A percentile compares a stretch with the other conserved stretches of the same genome.
Evolutionary conservation across 1,284 basidiomycete species (phyloP).

Genomic region (Sanghuangporus baumii): DNA sequence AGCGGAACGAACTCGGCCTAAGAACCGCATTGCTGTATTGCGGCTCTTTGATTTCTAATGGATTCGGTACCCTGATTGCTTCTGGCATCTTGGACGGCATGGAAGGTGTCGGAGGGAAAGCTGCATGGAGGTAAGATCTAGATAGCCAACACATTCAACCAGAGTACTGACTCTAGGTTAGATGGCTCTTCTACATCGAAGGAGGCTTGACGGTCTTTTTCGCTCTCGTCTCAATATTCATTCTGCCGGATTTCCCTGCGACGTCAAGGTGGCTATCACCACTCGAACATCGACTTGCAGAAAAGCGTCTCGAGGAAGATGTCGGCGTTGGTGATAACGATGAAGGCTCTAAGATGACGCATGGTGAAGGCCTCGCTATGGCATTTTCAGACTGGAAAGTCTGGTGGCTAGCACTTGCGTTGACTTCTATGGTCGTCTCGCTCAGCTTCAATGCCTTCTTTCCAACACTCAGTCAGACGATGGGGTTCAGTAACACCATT

Average conservation of each 20-base stretch:
- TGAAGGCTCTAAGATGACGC: slow-evolving; percentile 20
- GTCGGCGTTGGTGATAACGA: slow-evolving; percentile 40
- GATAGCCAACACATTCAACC: neutral
- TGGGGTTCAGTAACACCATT: slow-evolving; percentile 62
- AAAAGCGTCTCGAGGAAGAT: slow-evolving; percentile 70
- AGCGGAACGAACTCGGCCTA: slow-evolving; percentile 58
- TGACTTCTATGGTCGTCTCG: slow-evolving; percentile 51
- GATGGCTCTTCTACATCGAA: slow-evolving; percentile 76
- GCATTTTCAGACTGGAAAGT: slow-evolving; percentile 70
- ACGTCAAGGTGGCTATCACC: slow-evolving; percentile 54
- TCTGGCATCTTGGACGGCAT: slow-evolving; percentile 66
- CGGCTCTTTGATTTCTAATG: slow-evolving; percentile 75
- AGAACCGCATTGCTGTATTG: slow-evolving; percentile 70
- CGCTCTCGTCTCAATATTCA: slow-evolving; percentile 54
- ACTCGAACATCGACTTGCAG: slow-evolving; percentile 60
- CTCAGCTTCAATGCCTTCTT: slow-evolving; percentile 74
- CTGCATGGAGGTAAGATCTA: slow-evolving; percentile 63
- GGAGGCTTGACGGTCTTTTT: slow-evolving; percentile 62
- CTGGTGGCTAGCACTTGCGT: slow-evolving; percentile 61
- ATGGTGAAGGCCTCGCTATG: slow-evolving; percentile 44
- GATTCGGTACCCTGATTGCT: slow-evolving; percentile 78
- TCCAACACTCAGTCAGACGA: slow-evolving; percentile 61
- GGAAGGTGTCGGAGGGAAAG: slow-evolving; percentile 63
- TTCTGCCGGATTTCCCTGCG: slow-evolving; percentile 75
- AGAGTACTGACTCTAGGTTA: slow-evolving; percentile 22